Percentiles rank a stretch among this genome's conserved stretches.
phyloP scores from a whole-genome alignment of 768 basidiomycete genomes.

The Gautieria morchelliformis region DNA sequence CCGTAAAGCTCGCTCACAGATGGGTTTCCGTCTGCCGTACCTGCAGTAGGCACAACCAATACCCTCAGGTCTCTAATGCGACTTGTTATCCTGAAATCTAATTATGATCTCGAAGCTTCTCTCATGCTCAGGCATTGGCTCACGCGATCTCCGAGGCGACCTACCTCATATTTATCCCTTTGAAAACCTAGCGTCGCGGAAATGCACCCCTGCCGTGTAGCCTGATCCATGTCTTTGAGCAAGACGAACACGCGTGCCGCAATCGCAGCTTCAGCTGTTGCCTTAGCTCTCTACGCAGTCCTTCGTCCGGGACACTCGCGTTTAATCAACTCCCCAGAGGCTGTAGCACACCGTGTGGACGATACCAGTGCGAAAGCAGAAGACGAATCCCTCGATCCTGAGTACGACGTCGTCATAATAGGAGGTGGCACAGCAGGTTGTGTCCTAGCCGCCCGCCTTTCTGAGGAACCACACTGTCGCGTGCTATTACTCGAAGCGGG shows the following conservation, averaged over 20 bases:
- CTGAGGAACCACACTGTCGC: conserved; percentile 42
- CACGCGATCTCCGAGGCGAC: no score
- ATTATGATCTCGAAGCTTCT: no score
- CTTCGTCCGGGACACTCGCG: background rate
- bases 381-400: conserved; percentile 8
- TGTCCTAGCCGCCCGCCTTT: conserved; percentile 48
- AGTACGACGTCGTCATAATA: conserved; percentile 28
- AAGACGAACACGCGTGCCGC: background rate
- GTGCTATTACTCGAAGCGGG: conserved; percentile 55
- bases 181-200: no score
- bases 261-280: background rate
- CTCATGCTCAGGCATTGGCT: no score
- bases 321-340: background rate
- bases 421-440: conserved; percentile 52
- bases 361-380: background rate
- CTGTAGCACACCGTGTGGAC: background rate
- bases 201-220: no score
- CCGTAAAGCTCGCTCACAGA: no score
- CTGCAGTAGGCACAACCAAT: no score
- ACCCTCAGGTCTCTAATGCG: no score
- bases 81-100: no score
- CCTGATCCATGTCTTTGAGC: no score
- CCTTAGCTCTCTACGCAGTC: background rate
- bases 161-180: no score
- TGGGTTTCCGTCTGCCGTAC: no score